Conservation (phyloP, 2,329 filamentous ascomycete genomes). For the Alternaria incomplexa region DNA sequence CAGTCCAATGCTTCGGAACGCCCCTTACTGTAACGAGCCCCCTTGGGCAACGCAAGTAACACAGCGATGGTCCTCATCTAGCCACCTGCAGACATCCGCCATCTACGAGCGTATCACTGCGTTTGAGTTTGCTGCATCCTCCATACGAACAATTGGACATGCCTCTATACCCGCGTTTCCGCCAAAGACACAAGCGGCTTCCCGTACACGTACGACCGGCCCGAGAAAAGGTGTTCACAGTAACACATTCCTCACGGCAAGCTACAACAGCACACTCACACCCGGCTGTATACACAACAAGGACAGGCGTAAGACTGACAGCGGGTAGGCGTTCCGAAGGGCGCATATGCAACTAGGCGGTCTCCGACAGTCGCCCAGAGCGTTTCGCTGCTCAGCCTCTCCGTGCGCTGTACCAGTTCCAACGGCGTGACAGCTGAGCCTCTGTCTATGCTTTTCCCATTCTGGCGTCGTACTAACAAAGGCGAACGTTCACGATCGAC, state of each 20-base stretch:
- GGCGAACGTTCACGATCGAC: not conserved
- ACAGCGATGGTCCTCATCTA: conserved; percentile 5
- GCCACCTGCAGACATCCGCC: conserved; percentile 11
- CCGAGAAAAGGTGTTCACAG: conserved; percentile 4
- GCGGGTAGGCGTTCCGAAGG: conserved; percentile 15
- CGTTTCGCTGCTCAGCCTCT: conserved; percentile 1
- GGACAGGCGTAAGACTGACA: conserved; percentile 18
- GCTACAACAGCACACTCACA: conserved; percentile 2
- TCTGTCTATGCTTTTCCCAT: not conserved
- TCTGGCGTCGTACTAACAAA: not conserved
- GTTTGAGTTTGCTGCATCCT: conserved; percentile 14
- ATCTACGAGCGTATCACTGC: conserved; percentile 12
- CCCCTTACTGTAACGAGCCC: conserved; percentile 13
- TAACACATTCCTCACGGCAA: conserved; percentile 1
- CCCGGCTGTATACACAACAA: not conserved
- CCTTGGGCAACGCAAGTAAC: conserved; percentile 5
- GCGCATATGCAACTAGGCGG: conserved; percentile 8
- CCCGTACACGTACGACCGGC: conserved; percentile 14
- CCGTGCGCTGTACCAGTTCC: not conserved
- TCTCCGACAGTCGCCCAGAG: conserved; percentile 2
- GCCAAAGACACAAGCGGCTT: conserved; percentile 10
- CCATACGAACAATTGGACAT: conserved; percentile 9
- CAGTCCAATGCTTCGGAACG: conserved; percentile 11
- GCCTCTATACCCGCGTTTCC: not conserved
- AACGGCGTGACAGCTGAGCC: conserved; percentile 4